Conservation (phyloP, 805 yeast species). For the Schwanniomyces yamadae region DNA sequence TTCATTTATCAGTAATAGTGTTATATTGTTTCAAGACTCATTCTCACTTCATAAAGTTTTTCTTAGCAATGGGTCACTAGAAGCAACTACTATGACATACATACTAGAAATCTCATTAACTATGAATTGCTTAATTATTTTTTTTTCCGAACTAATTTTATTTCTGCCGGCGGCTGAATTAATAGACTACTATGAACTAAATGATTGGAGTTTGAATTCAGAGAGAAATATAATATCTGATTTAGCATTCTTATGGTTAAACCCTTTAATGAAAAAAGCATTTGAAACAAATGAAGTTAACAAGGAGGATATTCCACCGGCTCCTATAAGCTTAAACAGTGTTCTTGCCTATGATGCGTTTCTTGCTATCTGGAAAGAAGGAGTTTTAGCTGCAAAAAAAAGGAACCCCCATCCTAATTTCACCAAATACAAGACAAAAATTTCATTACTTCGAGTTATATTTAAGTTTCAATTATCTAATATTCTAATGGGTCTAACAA, state of each 20-base stretch:
- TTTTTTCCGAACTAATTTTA: slow-evolving; percentile 14
- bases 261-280: slow-evolving; percentile 24
- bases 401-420: slow-evolving; percentile 8
- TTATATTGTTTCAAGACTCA: slow-evolving; percentile 18
- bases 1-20: slow-evolving; percentile 8
- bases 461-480: slow-evolving; percentile 14
- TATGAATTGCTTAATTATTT: slow-evolving; percentile 15
- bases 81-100: slow-evolving; percentile 6
- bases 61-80: slow-evolving; percentile 7
- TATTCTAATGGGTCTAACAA: slow-evolving; percentile 12
- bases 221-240: slow-evolving; percentile 20
- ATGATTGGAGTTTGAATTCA: slow-evolving; percentile 25
- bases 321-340: slow-evolving; percentile 12
- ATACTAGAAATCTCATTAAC: slow-evolving; percentile 14
- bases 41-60: slow-evolving; percentile 18
- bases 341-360: slow-evolving; percentile 19
- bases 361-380: slow-evolving; percentile 21
- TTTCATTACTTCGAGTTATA: slow-evolving; percentile 22
- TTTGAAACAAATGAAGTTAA: slow-evolving; percentile 21
- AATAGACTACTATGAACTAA: slow-evolving; percentile 18
- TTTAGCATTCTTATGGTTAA: slow-evolving; percentile 27
- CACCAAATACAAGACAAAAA: slow-evolving; percentile 11
- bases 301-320: slow-evolving; percentile 63
- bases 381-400: slow-evolving; percentile 12
- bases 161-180: slow-evolving; percentile 21